phyloP scores from a whole-genome alignment of 2,329 filamentous ascomycete genomes.

The Penicillium expansum region DNA sequence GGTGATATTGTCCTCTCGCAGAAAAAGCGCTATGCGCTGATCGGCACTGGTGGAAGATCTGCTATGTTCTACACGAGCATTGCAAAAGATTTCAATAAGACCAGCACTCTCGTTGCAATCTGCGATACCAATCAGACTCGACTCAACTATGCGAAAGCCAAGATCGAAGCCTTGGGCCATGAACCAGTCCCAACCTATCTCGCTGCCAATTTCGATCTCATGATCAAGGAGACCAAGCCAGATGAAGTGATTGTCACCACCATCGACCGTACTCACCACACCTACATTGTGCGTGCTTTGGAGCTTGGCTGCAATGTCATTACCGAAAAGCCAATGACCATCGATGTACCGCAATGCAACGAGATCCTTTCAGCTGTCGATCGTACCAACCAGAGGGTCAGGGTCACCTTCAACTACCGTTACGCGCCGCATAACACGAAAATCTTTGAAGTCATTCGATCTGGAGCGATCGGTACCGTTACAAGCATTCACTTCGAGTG shows the following conservation, averaged over 20 bases:
- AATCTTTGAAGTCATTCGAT: conserved; percentile 53
- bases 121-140: conserved; percentile 23
- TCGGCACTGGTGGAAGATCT: conserved; percentile 29
- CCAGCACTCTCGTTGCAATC: conserved; percentile 15
- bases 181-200: conserved; percentile 53
- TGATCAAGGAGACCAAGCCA: conserved; percentile 55
- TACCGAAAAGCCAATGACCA: conserved; percentile 66
- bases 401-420: conserved; percentile 64
- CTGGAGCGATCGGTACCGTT: conserved; percentile 57
- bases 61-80: conserved; percentile 21
- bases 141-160: conserved; percentile 18
- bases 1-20: conserved; percentile 13
- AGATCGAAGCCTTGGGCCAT: conserved; percentile 43
- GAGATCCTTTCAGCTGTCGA: conserved; percentile 57
- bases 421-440: conserved; percentile 66
- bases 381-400: conserved; percentile 49
- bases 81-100: conserved; percentile 15
- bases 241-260: conserved; percentile 64
- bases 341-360: conserved; percentile 55
- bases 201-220: conserved; percentile 56
- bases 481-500: conserved; percentile 62
- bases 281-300: conserved; percentile 59
- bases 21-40: conserved; percentile 21
- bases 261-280: conserved; percentile 61
- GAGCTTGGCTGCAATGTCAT: conserved; percentile 60